These are phyloP conservation scores for Claviceps sp. DNA, from an alignment of 2,329 filamentous ascomycete genomes.

Conservation along the genomic window DNA sequence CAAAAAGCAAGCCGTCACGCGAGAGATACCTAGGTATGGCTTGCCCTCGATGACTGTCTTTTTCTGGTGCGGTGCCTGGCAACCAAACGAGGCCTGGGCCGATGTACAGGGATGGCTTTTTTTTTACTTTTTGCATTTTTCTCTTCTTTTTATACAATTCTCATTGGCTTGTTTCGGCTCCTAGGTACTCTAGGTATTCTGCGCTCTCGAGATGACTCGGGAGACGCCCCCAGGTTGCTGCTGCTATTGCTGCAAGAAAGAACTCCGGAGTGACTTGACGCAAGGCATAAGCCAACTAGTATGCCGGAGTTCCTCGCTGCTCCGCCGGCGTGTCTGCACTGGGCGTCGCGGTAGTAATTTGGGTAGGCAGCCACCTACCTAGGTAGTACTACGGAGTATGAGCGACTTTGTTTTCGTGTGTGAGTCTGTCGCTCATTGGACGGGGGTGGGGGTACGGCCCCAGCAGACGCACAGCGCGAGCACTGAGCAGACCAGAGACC, in stretches of 20 bases:
- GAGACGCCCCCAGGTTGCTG: too few species aligned
- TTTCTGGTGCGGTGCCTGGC: background rate
- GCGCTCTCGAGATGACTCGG: background rate
- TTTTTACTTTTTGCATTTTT: background rate
- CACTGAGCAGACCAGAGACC: background rate
- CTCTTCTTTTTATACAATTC: too few species aligned
- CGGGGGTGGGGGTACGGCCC: background rate
- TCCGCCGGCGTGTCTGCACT: background rate
- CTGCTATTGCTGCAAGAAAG: background rate
- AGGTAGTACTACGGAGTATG: slow-evolving; percentile 3
- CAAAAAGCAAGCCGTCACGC: too few species aligned
- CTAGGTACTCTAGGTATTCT: too few species aligned
- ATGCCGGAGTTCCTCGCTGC: slow-evolving; percentile 2
- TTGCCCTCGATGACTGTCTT: background rate
- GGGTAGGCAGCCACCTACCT: too few species aligned
- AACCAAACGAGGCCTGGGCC: background rate
- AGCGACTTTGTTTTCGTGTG: slow-evolving; percentile 3
- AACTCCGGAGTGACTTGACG: background rate
- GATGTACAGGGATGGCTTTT: background rate
- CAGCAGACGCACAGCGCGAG: background rate
- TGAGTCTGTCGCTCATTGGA: background rate
- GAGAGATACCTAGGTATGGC: too few species aligned
- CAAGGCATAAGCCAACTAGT: background rate
- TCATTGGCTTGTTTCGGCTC: too few species aligned
- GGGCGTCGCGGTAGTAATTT: background rate